Conservation (phyloP, 2,329 filamentous ascomycete genomes). For the Massarina eburnea region DNA sequence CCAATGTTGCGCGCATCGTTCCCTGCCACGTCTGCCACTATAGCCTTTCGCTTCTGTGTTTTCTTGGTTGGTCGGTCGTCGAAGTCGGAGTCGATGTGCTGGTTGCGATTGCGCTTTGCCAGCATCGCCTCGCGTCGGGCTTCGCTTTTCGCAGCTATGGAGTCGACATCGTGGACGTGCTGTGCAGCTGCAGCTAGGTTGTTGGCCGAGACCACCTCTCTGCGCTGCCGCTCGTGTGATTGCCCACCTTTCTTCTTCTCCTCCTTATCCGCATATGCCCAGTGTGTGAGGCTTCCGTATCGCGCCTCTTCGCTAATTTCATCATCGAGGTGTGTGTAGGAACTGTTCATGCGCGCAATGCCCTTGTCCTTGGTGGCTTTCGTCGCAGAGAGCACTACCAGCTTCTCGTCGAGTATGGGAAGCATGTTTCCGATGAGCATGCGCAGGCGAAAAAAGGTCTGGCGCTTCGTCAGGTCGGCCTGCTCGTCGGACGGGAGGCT, state of each 20-base stretch:
- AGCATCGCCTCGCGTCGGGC: conserved; percentile 79
- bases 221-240: conserved; percentile 71
- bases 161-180: conserved; percentile 78
- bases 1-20: conserved; percentile 53
- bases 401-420: conserved; percentile 92
- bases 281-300: conserved; percentile 87
- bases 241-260: conserved; percentile 59
- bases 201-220: conserved; percentile 76
- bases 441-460: conserved; percentile 76
- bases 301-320: conserved; percentile 96
- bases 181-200: conserved; percentile 69
- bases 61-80: conserved; percentile 72
- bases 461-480: conserved; percentile 66
- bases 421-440: conserved; percentile 81
- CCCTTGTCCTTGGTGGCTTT: conserved; percentile 87
- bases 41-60: conserved; percentile 59
- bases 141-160: conserved; percentile 77
- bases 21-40: conserved; percentile 52
- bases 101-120: conserved; percentile 68
- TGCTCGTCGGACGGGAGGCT: conserved; percentile 39
- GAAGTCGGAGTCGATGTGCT: conserved; percentile 75
- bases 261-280: conserved; percentile 87
- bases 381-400: conserved; percentile 90
- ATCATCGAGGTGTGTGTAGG: conserved; percentile 80
- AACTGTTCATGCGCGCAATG: conserved; percentile 78